Evolutionary conservation across 129 eudicot genomes (phyloP).

Genomic region (Logfia minima): DNA sequence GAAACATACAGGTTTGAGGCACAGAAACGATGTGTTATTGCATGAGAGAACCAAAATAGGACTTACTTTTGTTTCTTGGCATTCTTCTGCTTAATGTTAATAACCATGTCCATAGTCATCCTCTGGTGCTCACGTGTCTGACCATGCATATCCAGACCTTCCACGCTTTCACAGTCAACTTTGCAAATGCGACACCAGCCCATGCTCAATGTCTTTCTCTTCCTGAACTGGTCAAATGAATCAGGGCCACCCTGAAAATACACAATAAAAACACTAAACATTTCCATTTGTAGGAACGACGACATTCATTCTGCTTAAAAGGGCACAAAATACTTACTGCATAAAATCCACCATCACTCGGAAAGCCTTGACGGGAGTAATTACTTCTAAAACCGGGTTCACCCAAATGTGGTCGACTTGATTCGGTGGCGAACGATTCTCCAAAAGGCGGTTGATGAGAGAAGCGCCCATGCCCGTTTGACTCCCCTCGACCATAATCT

Average conservation of each 20-base stretch:
- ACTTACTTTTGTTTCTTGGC: slow-evolving; percentile 71
- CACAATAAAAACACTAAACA: slow-evolving; percentile 16
- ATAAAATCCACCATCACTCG: slow-evolving; percentile 55
- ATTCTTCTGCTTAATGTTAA: slow-evolving; percentile 74
- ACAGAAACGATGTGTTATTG: slow-evolving; percentile 8
- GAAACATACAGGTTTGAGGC: not conserved
- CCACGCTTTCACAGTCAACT: slow-evolving; percentile 88
- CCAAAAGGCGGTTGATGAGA: slow-evolving; percentile 51
- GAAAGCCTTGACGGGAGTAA: slow-evolving; percentile 51
- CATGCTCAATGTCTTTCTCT: slow-evolving; percentile 56
- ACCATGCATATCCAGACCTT: slow-evolving; percentile 89
- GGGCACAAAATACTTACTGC: slow-evolving; percentile 47
- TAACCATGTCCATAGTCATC: slow-evolving; percentile 86
- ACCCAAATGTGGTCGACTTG: slow-evolving; percentile 59
- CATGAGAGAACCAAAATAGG: slow-evolving; percentile 2
- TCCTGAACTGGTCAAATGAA: slow-evolving; percentile 65
- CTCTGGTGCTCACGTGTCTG: slow-evolving; percentile 93
- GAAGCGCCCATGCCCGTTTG: slow-evolving; percentile 48
- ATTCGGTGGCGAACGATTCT: slow-evolving; percentile 45
- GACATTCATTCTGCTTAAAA: slow-evolving; percentile 5
- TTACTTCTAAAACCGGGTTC: slow-evolving; percentile 75
- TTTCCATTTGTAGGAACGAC: slow-evolving; percentile 12
- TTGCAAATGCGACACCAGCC: slow-evolving; percentile 98
- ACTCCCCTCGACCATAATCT: slow-evolving; percentile 55
- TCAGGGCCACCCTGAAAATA: slow-evolving; percentile 60